Conservation (phyloP, 805 yeast species). For the Barnettozyma pratensis region DNA sequence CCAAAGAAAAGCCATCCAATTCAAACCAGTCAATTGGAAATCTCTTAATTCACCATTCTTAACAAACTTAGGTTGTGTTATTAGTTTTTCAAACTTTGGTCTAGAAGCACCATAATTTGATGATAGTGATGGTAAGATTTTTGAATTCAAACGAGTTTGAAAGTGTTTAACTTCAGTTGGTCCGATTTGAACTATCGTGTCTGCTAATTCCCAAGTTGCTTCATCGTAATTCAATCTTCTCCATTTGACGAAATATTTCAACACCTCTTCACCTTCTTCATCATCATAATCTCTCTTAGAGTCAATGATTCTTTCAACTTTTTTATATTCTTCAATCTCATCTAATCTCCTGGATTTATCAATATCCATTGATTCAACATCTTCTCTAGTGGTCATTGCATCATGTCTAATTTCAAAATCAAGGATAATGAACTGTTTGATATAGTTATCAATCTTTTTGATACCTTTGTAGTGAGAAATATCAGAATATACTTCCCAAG, state of each 20-base stretch:
- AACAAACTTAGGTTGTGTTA: constrained; percentile 81
- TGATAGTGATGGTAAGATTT: constrained; percentile 76
- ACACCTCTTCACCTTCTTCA: constrained; percentile 50
- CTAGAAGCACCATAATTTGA: constrained; percentile 70
- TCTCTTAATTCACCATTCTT: constrained; percentile 91
- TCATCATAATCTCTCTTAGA: constrained; percentile 65
- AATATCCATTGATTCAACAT: constrained; percentile 87
- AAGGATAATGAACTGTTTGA: constrained; percentile 65
- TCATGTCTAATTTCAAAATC: constrained; percentile 78
- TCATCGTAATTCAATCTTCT: constrained; percentile 88
- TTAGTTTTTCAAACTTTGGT: constrained; percentile 85
- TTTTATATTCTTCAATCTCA: constrained; percentile 74
- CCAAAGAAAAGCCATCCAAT: constrained; percentile 99
- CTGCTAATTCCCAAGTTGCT: constrained; percentile 95
- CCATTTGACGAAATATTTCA: constrained; percentile 92
- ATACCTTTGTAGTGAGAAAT: constrained; percentile 57
- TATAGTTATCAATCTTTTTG: constrained; percentile 85
- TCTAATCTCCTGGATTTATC: constrained; percentile 84
- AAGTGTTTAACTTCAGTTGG: constrained; percentile 80
- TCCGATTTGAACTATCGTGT: constrained; percentile 74
- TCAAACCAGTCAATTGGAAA: constrained; percentile 95
- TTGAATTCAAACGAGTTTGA: constrained; percentile 76
- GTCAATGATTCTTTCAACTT: constrained; percentile 86
- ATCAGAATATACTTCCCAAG: constrained; percentile 74
- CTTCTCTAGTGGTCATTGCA: constrained; percentile 82